Percentiles rank a stretch among this genome's conserved stretches.
Conservation (phyloP, 2,329 filamentous ascomycete genomes). For the Pestalotiopsis sp. region DNA sequence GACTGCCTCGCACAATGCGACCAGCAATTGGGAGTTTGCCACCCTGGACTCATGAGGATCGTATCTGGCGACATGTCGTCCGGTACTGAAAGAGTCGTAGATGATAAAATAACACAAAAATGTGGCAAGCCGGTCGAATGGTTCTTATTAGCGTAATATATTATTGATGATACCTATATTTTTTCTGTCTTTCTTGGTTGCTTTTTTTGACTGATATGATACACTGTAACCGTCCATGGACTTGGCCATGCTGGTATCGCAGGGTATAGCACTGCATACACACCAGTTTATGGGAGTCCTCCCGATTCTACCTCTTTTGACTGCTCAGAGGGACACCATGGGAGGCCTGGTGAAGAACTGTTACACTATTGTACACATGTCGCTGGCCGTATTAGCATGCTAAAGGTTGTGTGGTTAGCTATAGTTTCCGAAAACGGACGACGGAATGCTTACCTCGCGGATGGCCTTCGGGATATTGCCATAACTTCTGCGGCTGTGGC, state of each 20-base stretch:
- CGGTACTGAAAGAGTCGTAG: neutral
- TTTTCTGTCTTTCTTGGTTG: neutral
- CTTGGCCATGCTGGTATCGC: neutral
- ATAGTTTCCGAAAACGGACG: neutral
- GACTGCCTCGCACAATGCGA: constrained; percentile 11
- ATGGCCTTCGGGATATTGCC: neutral
- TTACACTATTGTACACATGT: neutral
- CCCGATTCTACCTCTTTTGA: neutral
- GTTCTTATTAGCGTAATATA: neutral
- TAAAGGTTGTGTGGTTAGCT: neutral
- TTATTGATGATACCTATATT: neutral
- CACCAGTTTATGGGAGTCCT: neutral
- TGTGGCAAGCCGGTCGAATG: neutral
- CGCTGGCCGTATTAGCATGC: neutral
- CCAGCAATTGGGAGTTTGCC: constrained; percentile 12
- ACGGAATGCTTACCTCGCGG: neutral
- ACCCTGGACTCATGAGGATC: constrained; percentile 4
- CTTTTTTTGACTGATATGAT: neutral
- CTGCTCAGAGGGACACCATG: neutral
- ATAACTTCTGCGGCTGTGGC: neutral
- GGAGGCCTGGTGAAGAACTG: neutral
- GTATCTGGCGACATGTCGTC: neutral
- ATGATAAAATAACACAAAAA: neutral
- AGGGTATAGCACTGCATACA: neutral
- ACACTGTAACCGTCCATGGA: neutral